Base-by-base conservation (phyloP, 345 rosid genomes). In the Brassica nigra region DNA sequence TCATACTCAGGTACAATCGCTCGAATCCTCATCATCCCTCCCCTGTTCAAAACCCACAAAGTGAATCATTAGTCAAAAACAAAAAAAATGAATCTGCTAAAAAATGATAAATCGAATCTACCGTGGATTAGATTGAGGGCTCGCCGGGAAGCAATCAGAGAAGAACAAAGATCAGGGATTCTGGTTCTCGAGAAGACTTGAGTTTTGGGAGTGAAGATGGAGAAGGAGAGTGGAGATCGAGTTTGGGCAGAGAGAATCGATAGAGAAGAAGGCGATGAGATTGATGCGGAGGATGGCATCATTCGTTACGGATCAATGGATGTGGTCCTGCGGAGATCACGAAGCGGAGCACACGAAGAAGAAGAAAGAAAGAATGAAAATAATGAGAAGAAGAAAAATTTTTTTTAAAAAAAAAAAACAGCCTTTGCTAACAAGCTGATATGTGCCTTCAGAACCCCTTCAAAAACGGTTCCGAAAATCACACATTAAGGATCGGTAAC, bases 1-100 rank as follows among this genome's bases (percentile, higher is more conserved):
- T 68, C 59, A 68, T 77, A 77, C 42, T 85, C 88, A 11, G 88
- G 82, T 73, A 69, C 65, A 78, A 91, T 90, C 88, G 10, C 36
- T 52, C 83, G 27, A 83, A 37, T 33, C 36, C 36, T 33, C 36
- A 70, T 81, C 81, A 39, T 79, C 82, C 62, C 77, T 85, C 11
- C 85, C 89, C 82, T 77, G 14, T 36, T 8, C 3, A 36, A 36
- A 59, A 73, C 39, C 72, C 71, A 31, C 47, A 3, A 42, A 27
- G 9, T 36, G 9, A 36, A 6, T 36, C 42, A 7, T 36, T 36
- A 36, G 9, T 5, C 42, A 7, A 36, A 36, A 36, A 36, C 42
- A 36, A 36, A 5, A 6, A 36, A 36, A 36, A 36, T 36, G 0
- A 36, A 36, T 36, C 42, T 36, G 8, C 42, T 3, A 10, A 6